phyloP scores from a whole-genome alignment of 2,329 filamentous ascomycete species.

The Phialophora tarda region DNA sequence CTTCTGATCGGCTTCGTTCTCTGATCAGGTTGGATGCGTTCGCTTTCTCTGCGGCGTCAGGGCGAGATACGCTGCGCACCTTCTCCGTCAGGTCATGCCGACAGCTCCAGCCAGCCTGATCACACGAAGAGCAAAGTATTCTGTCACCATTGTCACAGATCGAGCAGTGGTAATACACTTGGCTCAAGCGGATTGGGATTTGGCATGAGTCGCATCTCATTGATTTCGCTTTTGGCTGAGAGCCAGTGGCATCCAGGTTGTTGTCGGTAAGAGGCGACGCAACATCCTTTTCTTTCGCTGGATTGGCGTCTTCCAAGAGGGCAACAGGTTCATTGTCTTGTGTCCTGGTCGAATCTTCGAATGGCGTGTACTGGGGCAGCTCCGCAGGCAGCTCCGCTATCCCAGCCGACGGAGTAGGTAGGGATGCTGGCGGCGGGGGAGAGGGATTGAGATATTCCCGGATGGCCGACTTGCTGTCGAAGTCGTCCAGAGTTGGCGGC shows the following conservation, averaged over 20 bases:
- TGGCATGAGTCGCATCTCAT: constrained; percentile 40
- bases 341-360: constrained; percentile 32
- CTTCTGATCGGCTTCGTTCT: constrained; percentile 22
- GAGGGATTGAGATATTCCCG: constrained; percentile 32
- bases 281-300: constrained; percentile 16
- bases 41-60: not conserved
- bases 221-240: constrained; percentile 23
- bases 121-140: constrained; percentile 37
- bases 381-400: constrained; percentile 36
- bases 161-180: constrained; percentile 38
- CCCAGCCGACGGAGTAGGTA: constrained; percentile 15
- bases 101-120: constrained; percentile 36
- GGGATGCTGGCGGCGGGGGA: constrained; percentile 7
- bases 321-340: constrained; percentile 29
- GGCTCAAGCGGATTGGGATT: constrained; percentile 35
- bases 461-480: constrained; percentile 34
- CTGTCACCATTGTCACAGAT: constrained; percentile 38
- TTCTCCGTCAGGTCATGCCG: constrained; percentile 37
- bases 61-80: constrained; percentile 33
- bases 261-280: constrained; percentile 3
- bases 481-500: constrained; percentile 35
- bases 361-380: constrained; percentile 35
- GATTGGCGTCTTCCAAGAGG: constrained; percentile 23
- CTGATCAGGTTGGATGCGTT: not conserved
- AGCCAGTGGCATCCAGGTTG: not conserved